Percentiles rank a stretch among this genome's conserved stretches.
Evolutionary conservation across 2,329 filamentous ascomycete species (phyloP).

Genomic region (Trichophyton equinum): DNA sequence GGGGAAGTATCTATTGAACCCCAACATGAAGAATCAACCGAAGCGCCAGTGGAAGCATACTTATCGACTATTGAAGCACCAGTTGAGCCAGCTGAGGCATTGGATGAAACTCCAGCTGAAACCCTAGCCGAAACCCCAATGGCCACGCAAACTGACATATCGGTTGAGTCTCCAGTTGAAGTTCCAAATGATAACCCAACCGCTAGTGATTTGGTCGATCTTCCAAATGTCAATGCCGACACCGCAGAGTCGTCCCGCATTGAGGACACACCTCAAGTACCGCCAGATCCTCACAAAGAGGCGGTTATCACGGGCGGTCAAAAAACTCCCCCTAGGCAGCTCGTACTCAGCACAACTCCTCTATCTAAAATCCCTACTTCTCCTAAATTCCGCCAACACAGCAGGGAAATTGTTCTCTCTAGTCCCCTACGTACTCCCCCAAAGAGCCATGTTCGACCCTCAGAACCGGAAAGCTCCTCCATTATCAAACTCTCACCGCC

Average conservation of each 20-base stretch:
- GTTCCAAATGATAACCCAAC: not conserved
- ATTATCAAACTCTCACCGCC: not conserved
- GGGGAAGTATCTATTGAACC: not conserved
- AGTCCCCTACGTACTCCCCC: not conserved
- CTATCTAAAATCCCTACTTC: not conserved
- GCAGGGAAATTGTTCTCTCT: not conserved
- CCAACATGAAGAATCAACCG: not conserved
- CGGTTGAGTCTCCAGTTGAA: not conserved
- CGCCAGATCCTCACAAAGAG: not conserved
- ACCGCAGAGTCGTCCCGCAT: not conserved
- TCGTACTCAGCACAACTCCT: constrained; percentile 18
- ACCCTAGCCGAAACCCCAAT: not conserved
- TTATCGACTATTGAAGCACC: not conserved
- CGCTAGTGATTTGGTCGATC: not conserved
- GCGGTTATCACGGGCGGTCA: not conserved
- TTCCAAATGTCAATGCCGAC: not conserved
- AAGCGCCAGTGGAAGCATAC: not conserved
- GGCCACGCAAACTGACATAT: not conserved
- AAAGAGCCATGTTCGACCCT: not conserved
- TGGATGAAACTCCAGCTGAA: not conserved
- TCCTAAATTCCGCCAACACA: not conserved
- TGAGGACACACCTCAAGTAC: not conserved
- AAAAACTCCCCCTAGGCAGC: constrained; percentile 6
- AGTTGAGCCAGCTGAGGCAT: not conserved
- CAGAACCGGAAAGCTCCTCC: not conserved